Base-by-base conservation (phyloP, 2,329 filamentous ascomycete genomes). In the Thielaviopsis populi region DNA sequence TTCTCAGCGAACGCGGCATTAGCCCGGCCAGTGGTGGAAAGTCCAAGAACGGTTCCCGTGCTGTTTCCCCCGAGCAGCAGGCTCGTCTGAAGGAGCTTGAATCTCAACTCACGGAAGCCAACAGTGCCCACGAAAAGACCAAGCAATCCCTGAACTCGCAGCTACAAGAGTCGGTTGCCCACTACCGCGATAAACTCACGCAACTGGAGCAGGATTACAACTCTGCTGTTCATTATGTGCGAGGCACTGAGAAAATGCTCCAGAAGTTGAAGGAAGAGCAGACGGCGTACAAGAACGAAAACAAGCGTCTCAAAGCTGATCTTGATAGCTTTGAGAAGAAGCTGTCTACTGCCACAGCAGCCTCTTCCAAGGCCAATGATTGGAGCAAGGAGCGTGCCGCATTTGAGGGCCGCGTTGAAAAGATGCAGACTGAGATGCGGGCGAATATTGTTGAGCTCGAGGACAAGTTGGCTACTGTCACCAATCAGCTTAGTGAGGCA, bases 181-280 rank as follows among this genome's bases (percentile, higher is more conserved):
- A 88, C 58, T 97, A 95, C 76, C 88, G 91, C 67, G 91, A 96
- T 73, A 96, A 96, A 74, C 80, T 99, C 62, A 83, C 89, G 66
- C 91, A 96, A 72, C 83, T 99, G 40, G 91, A 97, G 75, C 95
- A 91, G 72, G 94, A 99, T 73, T 96, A 99, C 73, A 91, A 96
- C 74, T 96, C 94, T 50, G 92, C 94, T 17, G 91, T 97, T 60
- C 94, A 96, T 74, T 99, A 99, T 71, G 89, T 99, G 69, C 95
- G 96, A 75, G 94, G 94, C 65, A 97, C 94, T 1, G 94, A 99
- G 75, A 97, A 96, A 81, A 96, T 99, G 91, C 83, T 99, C 59
- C 91, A 94, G 75, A 92, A 95, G 74, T 92, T 99, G 80, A 97
- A 97, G 77, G 91, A 96, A 70, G 94, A 99, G 75, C 80, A 99